Base-by-base conservation (phyloP, 306 rosid species). In the Boehmeria nivea region DNA sequence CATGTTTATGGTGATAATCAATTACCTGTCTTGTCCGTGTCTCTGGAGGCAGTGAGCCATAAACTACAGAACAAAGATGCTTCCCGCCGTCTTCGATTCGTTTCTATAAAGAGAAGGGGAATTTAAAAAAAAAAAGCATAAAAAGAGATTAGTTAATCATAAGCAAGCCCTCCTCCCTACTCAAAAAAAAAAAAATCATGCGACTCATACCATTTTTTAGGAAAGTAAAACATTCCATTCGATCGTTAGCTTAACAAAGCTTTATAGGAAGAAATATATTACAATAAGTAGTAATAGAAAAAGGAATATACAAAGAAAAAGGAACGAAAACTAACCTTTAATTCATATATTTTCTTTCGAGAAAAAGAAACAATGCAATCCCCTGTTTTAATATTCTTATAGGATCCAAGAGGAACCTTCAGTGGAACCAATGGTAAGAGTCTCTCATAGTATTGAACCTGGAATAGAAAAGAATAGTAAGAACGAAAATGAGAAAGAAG, bases 1-100 rank as follows among this genome's bases (percentile, higher is more conserved):
- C 36, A 26, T 23, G 24, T 14, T 26, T 46, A 60, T 38, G 44
- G 54, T 22, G 52, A 66, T 54, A 43, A 26, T 54, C 61, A 8
- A 47, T 20, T 63, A 91, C 99, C 93, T 91, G 96, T 66, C 93
- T 78, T 15, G 99, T 91, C 72, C 99, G 93, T 69, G 99, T 91
- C 72, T 84, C 93, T 18, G 99, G 96, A 27, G 99, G 99, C 47
- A 91, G 77, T 13, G 99, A 87, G 59, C 99, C 99, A 79, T 91
- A 91, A 69, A 91, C 99, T 60, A 91, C 87, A 1, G 96, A 91
- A 65, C 99, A 91, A 57, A 82, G 93, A 82, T 84, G 96, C 62
- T 79, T 75, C 63, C 85, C 82, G 46, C 62, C 76, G 26, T 42
- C 71, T 68, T 87, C 93, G 65, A 84, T 81, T 76, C 57, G 21